phyloP scores from a whole-genome alignment of 768 basidiomycete species.

The Sarcomyxa edulis region DNA sequence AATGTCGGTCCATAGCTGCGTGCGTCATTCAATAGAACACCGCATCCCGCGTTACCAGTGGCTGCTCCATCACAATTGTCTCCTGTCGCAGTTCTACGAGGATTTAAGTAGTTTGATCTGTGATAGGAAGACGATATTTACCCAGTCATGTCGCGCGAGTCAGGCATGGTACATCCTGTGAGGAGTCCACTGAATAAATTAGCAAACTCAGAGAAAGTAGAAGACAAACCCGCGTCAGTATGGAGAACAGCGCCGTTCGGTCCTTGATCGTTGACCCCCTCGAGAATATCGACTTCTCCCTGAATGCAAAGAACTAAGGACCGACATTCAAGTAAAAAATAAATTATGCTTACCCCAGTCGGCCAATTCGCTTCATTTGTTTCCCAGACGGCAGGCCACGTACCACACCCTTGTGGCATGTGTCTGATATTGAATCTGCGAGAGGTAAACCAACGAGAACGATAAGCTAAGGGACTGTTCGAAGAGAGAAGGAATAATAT shows the following conservation, averaged over 20 bases:
- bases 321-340: constrained; percentile 30
- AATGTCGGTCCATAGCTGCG: constrained; percentile 54
- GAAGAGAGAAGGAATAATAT: constrained; percentile 1
- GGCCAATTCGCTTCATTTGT: constrained; percentile 14
- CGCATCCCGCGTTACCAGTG: constrained; percentile 52
- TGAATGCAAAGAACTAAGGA: constrained; percentile 19
- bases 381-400: constrained; percentile 40
- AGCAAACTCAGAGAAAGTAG: neutral
- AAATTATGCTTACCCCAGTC: constrained; percentile 18
- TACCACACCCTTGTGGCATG: constrained; percentile 58
- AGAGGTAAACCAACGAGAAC: no score
- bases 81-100: constrained; percentile 25
- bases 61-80: constrained; percentile 46
- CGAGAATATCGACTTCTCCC: constrained; percentile 51
- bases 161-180: constrained; percentile 56
- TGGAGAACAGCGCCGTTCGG: constrained; percentile 54
- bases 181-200: constrained; percentile 8
- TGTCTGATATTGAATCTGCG: constrained; percentile 47
- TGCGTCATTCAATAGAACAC: constrained; percentile 35
- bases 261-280: constrained; percentile 52
- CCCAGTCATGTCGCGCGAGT: constrained; percentile 41
- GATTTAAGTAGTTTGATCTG: neutral
- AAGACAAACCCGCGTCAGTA: constrained; percentile 38
- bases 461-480: constrained; percentile 3
- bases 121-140: constrained; percentile 16